Base-by-base conservation (phyloP, 805 yeast species). In the Monosporozyma servazzii region DNA sequence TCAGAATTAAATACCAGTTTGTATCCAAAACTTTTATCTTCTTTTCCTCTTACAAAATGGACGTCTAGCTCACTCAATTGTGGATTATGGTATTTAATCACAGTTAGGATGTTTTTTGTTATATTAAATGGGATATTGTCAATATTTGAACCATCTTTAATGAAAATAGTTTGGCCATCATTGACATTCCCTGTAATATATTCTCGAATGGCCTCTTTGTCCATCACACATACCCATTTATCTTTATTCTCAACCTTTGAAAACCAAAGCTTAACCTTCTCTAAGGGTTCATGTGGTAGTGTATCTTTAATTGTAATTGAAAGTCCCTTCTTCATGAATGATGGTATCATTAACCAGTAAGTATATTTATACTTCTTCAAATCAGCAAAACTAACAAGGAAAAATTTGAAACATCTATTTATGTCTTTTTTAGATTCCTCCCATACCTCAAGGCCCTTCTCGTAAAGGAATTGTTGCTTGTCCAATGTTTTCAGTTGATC, bases 261-360 rank as follows among this genome's bases (percentile, higher is more conserved):
- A 21, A 54, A 56, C 66, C 64, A 67, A 17, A 45, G 13, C 18
- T 54, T 45, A 13, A 56, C 41, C 1, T 46, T 39, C 9, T 53
- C 40, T 2, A 45, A 2, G 2, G 47, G 37, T 1, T 31, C 11
- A 13, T 47, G 37, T 2, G 49, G 37, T 4, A 46, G 15, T 9
- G 48, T 31, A 9, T 54, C 40, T 2, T 40, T 29, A 2, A 48
- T 11, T 2, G 20, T 23, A 33, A 65, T 53, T 5, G 25, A 33
- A 18, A 57, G 52, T 11, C 47, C 42, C 6, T 54, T 49, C 6
- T 48, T 48, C 9, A 73, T 73, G 33, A 88, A 65, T 1, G 78
- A 69, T 0, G 99, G 97, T 55, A 80, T 81, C 15, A 88, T 84
- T 56, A 87, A 77, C 99, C 99, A 95, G 68, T 93, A 90, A 61